Percentiles rank a stretch among this genome's conserved stretches.
Conservation (phyloP, 2,329 filamentous ascomycete genomes). For the Fusarium caatingaense region DNA sequence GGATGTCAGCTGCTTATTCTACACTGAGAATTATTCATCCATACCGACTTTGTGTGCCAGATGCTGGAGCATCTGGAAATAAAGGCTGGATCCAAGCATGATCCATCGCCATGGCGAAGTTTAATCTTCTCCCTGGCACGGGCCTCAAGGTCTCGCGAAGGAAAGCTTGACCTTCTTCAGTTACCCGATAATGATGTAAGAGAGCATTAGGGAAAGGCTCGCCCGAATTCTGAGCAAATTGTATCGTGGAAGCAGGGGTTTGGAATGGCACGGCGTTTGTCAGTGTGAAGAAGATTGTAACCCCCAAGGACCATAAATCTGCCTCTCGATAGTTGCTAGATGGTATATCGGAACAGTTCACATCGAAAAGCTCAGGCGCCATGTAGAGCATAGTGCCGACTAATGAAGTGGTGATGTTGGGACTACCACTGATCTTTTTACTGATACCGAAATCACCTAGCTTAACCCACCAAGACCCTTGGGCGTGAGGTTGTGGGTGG, state of each 20-base stretch:
- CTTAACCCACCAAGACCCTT: conserved; percentile 1
- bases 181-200: background rate
- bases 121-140: accelerated
- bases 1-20: background rate
- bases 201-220: background rate
- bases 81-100: background rate
- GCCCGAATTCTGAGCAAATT: background rate
- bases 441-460: conserved; percentile 6
- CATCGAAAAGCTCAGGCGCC: background rate
- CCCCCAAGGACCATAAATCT: background rate
- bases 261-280: background rate
- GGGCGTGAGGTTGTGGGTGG: background rate
- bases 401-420: background rate
- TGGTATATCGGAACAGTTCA: accelerated
- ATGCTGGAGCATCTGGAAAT: background rate
- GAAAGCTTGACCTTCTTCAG: background rate
- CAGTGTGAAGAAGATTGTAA: background rate
- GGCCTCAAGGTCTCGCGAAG: background rate
- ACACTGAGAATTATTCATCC: background rate
- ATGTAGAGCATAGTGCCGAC: background rate
- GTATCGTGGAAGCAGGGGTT: background rate
- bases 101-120: background rate
- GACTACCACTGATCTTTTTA: background rate
- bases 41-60: background rate
- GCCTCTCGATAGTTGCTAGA: background rate